A percentile compares a stretch with the other conserved stretches of the same genome.
These are phyloP conservation scores for Nemania sp. DNA, from an alignment of 2,329 filamentous ascomycete species.

Conservation along the genomic window DNA sequence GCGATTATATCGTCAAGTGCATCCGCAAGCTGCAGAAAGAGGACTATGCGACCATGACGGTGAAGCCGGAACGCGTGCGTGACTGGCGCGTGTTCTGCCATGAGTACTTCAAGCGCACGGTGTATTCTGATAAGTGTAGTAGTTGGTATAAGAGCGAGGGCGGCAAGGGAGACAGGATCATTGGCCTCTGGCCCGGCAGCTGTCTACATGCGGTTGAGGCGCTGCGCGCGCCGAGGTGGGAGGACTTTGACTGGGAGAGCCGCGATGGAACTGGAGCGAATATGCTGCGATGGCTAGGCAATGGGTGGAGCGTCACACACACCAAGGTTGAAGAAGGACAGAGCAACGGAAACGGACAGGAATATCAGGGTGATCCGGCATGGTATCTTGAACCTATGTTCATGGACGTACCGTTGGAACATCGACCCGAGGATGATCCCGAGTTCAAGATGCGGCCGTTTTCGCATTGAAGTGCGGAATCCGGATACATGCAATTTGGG, in stretches of 20 bases:
- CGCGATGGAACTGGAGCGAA: slow-evolving; percentile 46
- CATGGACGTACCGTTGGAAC: slow-evolving; percentile 43
- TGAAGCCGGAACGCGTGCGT: slow-evolving; percentile 57
- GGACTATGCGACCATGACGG: slow-evolving; percentile 58
- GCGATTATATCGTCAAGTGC: slow-evolving; percentile 61
- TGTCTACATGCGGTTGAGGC: slow-evolving; percentile 59
- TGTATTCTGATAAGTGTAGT: slow-evolving; percentile 62
- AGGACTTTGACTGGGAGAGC: slow-evolving; percentile 59
- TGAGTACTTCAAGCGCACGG: slow-evolving; percentile 61
- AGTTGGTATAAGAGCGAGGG: slow-evolving; percentile 66
- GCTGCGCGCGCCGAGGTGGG: slow-evolving; percentile 58
- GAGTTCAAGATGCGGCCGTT: slow-evolving; percentile 49
- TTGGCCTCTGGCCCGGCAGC: slow-evolving; percentile 60
- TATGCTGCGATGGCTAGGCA: slow-evolving; percentile 56
- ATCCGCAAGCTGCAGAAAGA: slow-evolving; percentile 62
- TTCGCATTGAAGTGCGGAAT: slow-evolving; percentile 44
- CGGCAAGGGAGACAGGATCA: slow-evolving; percentile 55
- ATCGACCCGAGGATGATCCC: slow-evolving; percentile 47
- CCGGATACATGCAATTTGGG: background rate
- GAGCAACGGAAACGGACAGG: slow-evolving; percentile 20
- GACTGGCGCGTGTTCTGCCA: slow-evolving; percentile 62
- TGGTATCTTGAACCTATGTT: slow-evolving; percentile 51
- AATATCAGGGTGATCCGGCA: slow-evolving; percentile 48
- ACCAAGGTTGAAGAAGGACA: slow-evolving; percentile 44
- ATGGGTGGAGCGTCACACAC: slow-evolving; percentile 57